Evolutionary conservation across 345 rosid species (phyloP).

Genomic region (Nephelium lappaceum): DNA sequence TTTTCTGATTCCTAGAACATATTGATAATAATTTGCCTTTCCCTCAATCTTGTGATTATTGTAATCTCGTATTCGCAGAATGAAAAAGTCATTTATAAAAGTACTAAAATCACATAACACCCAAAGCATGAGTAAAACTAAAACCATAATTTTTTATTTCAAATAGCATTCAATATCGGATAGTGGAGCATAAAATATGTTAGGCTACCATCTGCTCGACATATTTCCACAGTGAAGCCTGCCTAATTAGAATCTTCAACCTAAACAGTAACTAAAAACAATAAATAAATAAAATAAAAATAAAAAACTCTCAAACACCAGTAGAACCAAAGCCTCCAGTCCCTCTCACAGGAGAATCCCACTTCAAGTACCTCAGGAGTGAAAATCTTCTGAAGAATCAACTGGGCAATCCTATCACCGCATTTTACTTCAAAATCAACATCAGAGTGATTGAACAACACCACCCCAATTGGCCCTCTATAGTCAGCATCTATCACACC

Average conservation of each 20-base stretch:
- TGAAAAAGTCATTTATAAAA: no score
- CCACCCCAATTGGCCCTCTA: conserved; percentile 55
- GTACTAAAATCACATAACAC: no score
- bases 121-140: no score
- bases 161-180: neutral
- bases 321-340: conserved; percentile 43
- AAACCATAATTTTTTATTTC: neutral
- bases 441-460: conserved; percentile 55
- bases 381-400: conserved; percentile 24
- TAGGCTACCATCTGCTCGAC: neutral
- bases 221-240: no score
- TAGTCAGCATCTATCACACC: conserved; percentile 62
- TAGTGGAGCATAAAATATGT: neutral
- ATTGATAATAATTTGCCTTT: no score
- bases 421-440: conserved; percentile 53
- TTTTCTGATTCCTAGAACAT: no score
- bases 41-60: no score
- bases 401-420: conserved; percentile 29
- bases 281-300: neutral
- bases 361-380: conserved; percentile 44
- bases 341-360: neutral
- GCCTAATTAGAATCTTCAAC: no score
- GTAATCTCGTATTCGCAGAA: no score
- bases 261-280: no score
- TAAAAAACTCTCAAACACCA: conserved; percentile 28